phyloP scores from a whole-genome alignment of 2,329 filamentous ascomycete species.

The Ophioceras dolichostomum region DNA sequence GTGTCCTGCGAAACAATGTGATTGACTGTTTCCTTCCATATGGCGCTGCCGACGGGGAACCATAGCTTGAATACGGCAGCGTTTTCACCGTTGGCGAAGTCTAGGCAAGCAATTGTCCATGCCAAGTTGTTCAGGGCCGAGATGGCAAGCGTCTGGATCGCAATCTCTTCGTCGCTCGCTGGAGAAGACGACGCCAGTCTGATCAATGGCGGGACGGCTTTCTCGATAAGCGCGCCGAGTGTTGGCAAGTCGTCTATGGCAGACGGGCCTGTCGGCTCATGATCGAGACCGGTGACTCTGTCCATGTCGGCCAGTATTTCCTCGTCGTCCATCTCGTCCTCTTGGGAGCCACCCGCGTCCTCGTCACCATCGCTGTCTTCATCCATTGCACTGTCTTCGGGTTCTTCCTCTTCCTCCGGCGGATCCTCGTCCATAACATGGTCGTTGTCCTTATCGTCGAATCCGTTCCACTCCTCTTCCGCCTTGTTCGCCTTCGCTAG shows the following conservation, averaged over 20 bases:
- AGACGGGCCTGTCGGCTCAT: slow-evolving; percentile 24
- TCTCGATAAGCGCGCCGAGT: slow-evolving; percentile 32
- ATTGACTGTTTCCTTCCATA: slow-evolving; percentile 45
- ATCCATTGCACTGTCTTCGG: too few relatives aligned
- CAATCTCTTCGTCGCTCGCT: slow-evolving; percentile 25
- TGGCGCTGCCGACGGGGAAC: slow-evolving; percentile 36
- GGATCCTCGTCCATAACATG: slow-evolving; percentile 15
- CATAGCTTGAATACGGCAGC: slow-evolving; percentile 39
- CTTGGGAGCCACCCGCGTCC: slow-evolving; percentile 19
- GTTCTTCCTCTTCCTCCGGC: too few relatives aligned
- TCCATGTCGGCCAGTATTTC: slow-evolving; percentile 47
- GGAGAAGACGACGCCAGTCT: slow-evolving; percentile 29
- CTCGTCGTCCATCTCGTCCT: slow-evolving; percentile 25
- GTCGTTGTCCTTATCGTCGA: slow-evolving; percentile 17
- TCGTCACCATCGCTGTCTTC: slow-evolving; percentile 19
- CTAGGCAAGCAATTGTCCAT: slow-evolving; percentile 52
- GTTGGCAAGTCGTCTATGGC: slow-evolving; percentile 41
- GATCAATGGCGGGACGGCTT: slow-evolving; percentile 35
- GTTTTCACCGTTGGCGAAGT: slow-evolving; percentile 43
- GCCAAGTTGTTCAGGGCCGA: slow-evolving; percentile 54
- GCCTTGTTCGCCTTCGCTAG: slow-evolving; percentile 29
- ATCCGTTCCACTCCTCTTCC: slow-evolving; percentile 25
- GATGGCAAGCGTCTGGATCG: slow-evolving; percentile 40
- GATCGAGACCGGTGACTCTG: slow-evolving; percentile 39
- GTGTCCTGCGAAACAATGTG: slow-evolving; percentile 48